Evolutionary conservation across 257 asterid genomes (phyloP).

Genomic region (Jacaranda mimosifolia): DNA sequence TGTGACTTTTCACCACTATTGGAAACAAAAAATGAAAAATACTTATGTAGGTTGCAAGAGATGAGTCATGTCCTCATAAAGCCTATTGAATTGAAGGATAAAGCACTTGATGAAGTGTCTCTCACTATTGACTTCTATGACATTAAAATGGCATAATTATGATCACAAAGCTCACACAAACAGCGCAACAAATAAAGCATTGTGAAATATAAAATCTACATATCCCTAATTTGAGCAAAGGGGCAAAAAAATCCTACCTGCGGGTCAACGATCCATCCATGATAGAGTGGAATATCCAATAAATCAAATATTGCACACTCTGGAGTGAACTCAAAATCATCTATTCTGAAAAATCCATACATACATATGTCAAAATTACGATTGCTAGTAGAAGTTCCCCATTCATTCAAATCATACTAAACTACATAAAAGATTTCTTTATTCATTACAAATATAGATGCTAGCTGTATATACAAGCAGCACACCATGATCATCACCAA

Average conservation of each 20-base stretch:
- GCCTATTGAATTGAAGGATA: background rate
- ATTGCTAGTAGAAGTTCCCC: conserved; percentile 10
- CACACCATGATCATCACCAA: conserved; percentile 15
- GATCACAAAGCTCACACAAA: conserved; percentile 17
- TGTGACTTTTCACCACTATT: background rate
- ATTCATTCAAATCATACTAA: conserved; percentile 13
- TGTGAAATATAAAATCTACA: conserved; percentile 7
- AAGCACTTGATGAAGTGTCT: conserved; percentile 9
- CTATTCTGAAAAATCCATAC: conserved; percentile 64
- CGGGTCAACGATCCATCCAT: conserved; percentile 98
- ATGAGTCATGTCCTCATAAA: conserved; percentile 6
- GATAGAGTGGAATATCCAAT: conserved; percentile 96
- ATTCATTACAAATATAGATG: background rate
- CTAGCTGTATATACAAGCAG: background rate
- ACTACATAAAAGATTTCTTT: background rate
- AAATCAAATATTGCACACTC: conserved; percentile 98
- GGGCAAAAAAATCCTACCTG: conserved; percentile 63
- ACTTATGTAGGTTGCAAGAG: background rate
- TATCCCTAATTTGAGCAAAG: conserved; percentile 11
- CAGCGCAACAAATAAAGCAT: background rate
- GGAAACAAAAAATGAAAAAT: background rate
- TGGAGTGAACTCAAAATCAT: conserved; percentile 94
- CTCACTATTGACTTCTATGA: conserved; percentile 2
- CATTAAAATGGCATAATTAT: background rate
- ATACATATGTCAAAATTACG: conserved; percentile 33